Conservation (phyloP, 768 basidiomycete species). For the Auricularia auricula-judae region DNA sequence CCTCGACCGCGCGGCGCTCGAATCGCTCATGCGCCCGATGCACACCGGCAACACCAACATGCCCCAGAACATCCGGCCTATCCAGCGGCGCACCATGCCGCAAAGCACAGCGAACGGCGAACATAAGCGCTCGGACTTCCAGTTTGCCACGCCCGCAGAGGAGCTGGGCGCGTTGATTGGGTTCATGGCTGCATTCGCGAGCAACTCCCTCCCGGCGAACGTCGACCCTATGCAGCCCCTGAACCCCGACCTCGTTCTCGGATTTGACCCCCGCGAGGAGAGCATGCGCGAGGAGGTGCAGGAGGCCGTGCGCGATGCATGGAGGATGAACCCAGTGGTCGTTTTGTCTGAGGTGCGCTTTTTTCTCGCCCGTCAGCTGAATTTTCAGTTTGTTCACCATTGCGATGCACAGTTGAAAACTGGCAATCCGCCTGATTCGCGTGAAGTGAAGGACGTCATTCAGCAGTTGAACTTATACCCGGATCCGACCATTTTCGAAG, state of each 20-base stretch:
- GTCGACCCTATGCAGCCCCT: slow-evolving; percentile 56
- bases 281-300: slow-evolving; percentile 52
- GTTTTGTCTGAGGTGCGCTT: slow-evolving; percentile 45
- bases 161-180: slow-evolving; percentile 67
- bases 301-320: slow-evolving; percentile 51
- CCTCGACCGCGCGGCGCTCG: too few relatives aligned
- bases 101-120: too few relatives aligned
- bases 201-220: slow-evolving; percentile 59
- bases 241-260: slow-evolving; percentile 72
- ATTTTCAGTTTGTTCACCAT: too few relatives aligned
- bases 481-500: slow-evolving; percentile 53
- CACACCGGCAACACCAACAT: too few relatives aligned
- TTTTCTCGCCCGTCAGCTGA: too few relatives aligned
- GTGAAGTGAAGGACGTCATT: slow-evolving; percentile 56
- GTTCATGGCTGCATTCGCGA: slow-evolving; percentile 61
- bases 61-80: too few relatives aligned
- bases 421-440: slow-evolving; percentile 54
- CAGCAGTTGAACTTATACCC: slow-evolving; percentile 46
- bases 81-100: too few relatives aligned
- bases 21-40: too few relatives aligned
- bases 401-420: slow-evolving; percentile 25
- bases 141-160: slow-evolving; percentile 27
- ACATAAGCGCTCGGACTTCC: not conserved
- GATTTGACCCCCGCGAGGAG: slow-evolving; percentile 48
- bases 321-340: slow-evolving; percentile 64